Evolutionary conservation across 1,284 basidiomycete genomes (phyloP).

Genomic region (Chalciporus sp.): DNA sequence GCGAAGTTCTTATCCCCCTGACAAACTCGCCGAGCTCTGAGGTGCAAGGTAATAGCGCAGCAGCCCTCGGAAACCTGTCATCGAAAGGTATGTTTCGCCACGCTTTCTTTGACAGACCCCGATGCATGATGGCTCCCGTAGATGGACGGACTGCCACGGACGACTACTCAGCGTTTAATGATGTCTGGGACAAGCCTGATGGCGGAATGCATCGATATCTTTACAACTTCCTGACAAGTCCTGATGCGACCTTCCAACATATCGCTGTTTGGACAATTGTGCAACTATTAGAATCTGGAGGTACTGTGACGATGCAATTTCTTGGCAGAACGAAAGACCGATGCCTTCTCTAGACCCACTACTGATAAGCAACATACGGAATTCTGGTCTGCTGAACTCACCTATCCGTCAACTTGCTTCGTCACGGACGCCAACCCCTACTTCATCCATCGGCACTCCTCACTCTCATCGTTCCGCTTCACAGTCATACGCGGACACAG

Average conservation of each 20-base stretch:
- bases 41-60: slow-evolving; percentile 98
- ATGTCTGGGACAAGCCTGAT: slow-evolving; percentile 97
- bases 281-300: slow-evolving; percentile 92
- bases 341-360: slow-evolving; percentile 67
- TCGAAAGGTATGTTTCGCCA: slow-evolving; percentile 77
- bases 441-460: slow-evolving; percentile 74
- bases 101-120: not conserved
- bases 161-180: slow-evolving; percentile 97
- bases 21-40: slow-evolving; percentile 97
- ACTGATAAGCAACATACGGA: slow-evolving; percentile 86
- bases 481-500: slow-evolving; percentile 79
- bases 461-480: slow-evolving; percentile 69
- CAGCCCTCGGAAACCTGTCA: slow-evolving; percentile 95
- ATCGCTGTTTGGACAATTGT: slow-evolving; percentile 99
- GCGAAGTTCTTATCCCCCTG: slow-evolving; percentile 95
- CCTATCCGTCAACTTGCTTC: slow-evolving; percentile 83
- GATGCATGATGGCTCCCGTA: slow-evolving; percentile 28
- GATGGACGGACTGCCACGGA: slow-evolving; percentile 81
- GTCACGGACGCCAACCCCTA: slow-evolving; percentile 71
- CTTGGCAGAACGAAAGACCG: slow-evolving; percentile 1
- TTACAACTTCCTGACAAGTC: slow-evolving; percentile 90
- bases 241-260: slow-evolving; percentile 99
- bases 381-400: slow-evolving; percentile 77
- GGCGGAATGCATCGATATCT: slow-evolving; percentile 97
- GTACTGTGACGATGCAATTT: slow-evolving; percentile 40